phyloP scores from a whole-genome alignment of 2,329 filamentous ascomycete genomes.

The Fragosphaeria purpurea region DNA sequence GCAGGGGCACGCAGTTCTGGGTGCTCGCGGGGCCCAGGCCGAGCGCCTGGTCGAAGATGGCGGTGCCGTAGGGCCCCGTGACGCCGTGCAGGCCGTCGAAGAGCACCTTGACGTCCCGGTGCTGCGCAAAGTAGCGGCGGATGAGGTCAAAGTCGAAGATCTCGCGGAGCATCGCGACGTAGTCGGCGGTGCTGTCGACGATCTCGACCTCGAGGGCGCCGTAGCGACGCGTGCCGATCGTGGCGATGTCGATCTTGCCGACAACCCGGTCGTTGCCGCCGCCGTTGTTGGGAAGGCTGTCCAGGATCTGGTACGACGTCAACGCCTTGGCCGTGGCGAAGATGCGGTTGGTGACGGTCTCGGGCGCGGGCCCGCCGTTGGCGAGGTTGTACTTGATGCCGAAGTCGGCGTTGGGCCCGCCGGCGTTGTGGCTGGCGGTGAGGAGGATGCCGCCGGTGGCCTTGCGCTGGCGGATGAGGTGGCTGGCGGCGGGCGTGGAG shows the following conservation, averaged over 20 bases:
- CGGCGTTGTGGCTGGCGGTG: constrained; percentile 96
- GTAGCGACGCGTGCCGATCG: constrained; percentile 74
- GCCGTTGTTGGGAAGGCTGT: constrained; percentile 37
- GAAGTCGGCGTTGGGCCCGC: constrained; percentile 89
- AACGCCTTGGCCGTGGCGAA: constrained; percentile 84
- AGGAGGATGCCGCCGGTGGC: constrained; percentile 94
- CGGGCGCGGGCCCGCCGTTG: constrained; percentile 91
- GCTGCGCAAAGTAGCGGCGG: constrained; percentile 78
- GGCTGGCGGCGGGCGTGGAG: constrained; percentile 90
- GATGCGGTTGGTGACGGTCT: constrained; percentile 97
- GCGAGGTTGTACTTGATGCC: constrained; percentile 99
- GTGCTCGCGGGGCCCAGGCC: constrained; percentile 62
- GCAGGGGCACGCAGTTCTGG: constrained; percentile 85
- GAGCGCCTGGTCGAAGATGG: constrained; percentile 91
- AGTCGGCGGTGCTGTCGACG: constrained; percentile 86
- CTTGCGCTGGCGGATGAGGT: constrained; percentile 88
- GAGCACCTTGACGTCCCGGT: constrained; percentile 90
- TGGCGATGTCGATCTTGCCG: constrained; percentile 73
- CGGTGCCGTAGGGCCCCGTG: constrained; percentile 87
- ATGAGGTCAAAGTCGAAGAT: constrained; percentile 98
- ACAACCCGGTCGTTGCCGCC: background rate
- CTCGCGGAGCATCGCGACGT: constrained; percentile 89
- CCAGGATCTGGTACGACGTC: constrained; percentile 82
- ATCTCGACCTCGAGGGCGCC: constrained; percentile 88
- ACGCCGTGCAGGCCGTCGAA: constrained; percentile 94